These are phyloP conservation scores for Plantago lanceolata DNA, from an alignment of 305 asterid species.

Conservation along the genomic window DNA sequence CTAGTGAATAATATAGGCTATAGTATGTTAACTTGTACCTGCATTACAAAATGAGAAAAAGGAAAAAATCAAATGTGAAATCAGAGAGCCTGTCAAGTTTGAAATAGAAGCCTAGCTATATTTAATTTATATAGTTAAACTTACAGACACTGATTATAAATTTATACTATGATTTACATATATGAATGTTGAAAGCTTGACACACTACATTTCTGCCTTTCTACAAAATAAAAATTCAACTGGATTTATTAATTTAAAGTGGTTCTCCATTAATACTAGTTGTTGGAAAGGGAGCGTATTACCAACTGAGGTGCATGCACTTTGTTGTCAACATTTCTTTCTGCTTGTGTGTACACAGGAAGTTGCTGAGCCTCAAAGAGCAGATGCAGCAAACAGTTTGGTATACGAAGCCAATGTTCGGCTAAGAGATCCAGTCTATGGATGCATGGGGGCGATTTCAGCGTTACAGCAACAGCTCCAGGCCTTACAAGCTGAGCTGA, in stretches of 20 bases:
- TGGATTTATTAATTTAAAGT: too few relatives aligned
- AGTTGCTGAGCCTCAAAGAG: conserved; percentile 61
- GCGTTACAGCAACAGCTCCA: conserved; percentile 69
- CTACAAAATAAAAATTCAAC: too few relatives aligned
- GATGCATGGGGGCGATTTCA: conserved; percentile 84
- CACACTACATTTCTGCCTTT: too few relatives aligned
- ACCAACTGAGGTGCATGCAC: neutral
- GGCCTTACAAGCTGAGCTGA: conserved; percentile 55
- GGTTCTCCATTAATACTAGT: too few relatives aligned
- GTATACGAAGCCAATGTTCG: conserved; percentile 76
- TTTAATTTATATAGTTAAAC: neutral
- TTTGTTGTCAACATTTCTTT: neutral
- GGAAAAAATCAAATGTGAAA: neutral
- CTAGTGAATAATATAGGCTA: too few relatives aligned
- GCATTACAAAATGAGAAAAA: neutral
- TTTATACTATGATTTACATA: too few relatives aligned
- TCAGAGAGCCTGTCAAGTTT: neutral
- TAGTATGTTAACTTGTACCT: neutral
- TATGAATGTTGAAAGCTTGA: too few relatives aligned
- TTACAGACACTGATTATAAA: too few relatives aligned
- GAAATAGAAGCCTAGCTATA: neutral
- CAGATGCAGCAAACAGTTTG: conserved; percentile 69
- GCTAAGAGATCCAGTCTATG: conserved; percentile 70
- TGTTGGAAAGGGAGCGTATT: neutral
- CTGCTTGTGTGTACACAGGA: conserved; percentile 37